Evolutionary conservation across 2,329 filamentous ascomycete species (phyloP).

Genomic region (Diplodia scrobiculata): DNA sequence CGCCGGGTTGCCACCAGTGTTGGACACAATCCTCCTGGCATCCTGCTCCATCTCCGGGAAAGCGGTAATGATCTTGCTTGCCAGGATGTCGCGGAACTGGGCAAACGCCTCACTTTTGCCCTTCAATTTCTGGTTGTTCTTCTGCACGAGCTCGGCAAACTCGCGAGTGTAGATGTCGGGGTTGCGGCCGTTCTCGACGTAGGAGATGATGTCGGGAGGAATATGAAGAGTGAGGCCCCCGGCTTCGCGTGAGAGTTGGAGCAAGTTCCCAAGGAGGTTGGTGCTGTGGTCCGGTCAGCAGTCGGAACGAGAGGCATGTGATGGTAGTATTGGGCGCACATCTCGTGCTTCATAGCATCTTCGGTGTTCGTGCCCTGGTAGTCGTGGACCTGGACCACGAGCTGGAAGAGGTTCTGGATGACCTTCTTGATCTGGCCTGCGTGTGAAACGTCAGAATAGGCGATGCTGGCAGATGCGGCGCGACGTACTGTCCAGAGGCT

Average conservation of each 20-base stretch:
- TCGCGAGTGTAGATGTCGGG: conserved; percentile 68
- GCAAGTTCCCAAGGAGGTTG: conserved; percentile 55
- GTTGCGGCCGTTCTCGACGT: conserved; percentile 64
- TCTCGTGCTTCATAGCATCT: conserved; percentile 60
- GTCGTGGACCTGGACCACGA: conserved; percentile 61
- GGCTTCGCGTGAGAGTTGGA: conserved; percentile 55
- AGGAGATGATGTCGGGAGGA: conserved; percentile 63
- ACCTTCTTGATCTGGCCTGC: conserved; percentile 61
- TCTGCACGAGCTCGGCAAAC: conserved; percentile 65
- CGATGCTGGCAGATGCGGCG: conserved; percentile 12
- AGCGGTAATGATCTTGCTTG: conserved; percentile 58
- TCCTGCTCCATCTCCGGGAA: conserved; percentile 61
- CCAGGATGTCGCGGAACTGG: conserved; percentile 61
- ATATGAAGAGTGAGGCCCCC: conserved; percentile 56
- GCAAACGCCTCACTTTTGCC: conserved; percentile 63
- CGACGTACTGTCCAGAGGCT: conserved; percentile 38
- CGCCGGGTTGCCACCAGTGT: conserved; percentile 43
- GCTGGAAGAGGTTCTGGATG: conserved; percentile 63
- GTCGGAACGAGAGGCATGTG: not conserved
- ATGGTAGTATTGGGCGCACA: conserved; percentile 46
- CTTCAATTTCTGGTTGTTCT: conserved; percentile 63
- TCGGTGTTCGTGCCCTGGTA: conserved; percentile 61
- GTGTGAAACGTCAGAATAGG: not conserved
- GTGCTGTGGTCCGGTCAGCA: conserved; percentile 17
- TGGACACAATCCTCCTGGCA: conserved; percentile 54